Base-by-base conservation (phyloP, 805 yeast species). In the Candida vartiovaarae region DNA sequence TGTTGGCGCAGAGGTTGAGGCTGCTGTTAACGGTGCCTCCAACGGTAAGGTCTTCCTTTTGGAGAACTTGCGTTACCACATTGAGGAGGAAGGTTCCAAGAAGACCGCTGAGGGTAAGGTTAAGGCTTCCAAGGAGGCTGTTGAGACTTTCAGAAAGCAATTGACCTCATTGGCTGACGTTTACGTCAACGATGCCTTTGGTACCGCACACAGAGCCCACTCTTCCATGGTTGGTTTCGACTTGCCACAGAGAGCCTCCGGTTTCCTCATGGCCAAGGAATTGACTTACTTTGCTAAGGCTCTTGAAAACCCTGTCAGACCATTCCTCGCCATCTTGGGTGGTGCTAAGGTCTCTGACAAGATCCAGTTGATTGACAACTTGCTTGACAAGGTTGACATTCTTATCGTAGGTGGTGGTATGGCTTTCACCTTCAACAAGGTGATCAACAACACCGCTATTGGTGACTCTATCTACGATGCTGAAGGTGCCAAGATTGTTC, bases 121-220 rank as follows among this genome's bases (percentile, higher is more conserved):
- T 62, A 95, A 93, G 83, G 96, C 98, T 51, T 80, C 85, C 55
- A 74, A 81, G 52, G 95, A 77, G 61, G 85, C 69, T 54, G 97
- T 93, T 57, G 82, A 74, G 64, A 78, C 72, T 59, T 93, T 93
- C 85, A 87, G 99, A 80, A 64, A 79, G 62, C 81, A 85, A 65
- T 81, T 93, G 72, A 85, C 96, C 60, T 72, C 89, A 45, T 77
- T 93, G 62, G 98, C 97, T 56, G 99, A 93, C 63, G 95, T 93
- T 54, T 93, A 93, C 77, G 80, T 93, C 67, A 84, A 93, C 74
- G 99, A 93, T 68, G 98, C 97, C 47, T 93, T 93, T 63, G 99
- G 99, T 69, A 93, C 99, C 52, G 97, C 98, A 46, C 99, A 93
- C 84, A 88, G 99, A 78, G 99, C 99, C 52, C 99, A 93, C 78